Evolutionary conservation across 2,329 filamentous ascomycete species (phyloP).

Genomic region (Alternaria alternata): DNA sequence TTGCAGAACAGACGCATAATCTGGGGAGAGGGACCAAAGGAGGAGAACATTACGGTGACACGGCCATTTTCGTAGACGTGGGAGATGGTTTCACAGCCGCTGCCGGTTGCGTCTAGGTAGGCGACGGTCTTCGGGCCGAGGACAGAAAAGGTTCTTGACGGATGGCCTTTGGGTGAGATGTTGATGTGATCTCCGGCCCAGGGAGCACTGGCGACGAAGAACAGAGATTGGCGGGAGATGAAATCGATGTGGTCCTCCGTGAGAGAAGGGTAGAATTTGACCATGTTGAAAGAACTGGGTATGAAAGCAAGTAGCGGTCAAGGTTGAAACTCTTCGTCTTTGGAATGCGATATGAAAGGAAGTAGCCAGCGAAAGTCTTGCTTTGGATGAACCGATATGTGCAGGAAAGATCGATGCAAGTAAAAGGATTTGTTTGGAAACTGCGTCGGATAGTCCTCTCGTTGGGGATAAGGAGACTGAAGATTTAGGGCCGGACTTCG

Average conservation of each 20-base stretch:
- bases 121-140: slow-evolving; percentile 66
- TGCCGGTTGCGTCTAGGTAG: slow-evolving; percentile 78
- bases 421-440: not conserved
- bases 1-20: slow-evolving; percentile 72
- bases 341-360: not conserved
- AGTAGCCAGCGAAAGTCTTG: not conserved
- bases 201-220: slow-evolving; percentile 78
- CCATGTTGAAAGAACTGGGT: slow-evolving; percentile 56
- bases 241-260: slow-evolving; percentile 66
- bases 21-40: slow-evolving; percentile 66
- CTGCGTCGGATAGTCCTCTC: not conserved
- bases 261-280: slow-evolving; percentile 66
- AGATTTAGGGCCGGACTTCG: not conserved
- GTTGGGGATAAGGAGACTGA: not conserved
- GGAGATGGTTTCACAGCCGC: slow-evolving; percentile 77
- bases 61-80: slow-evolving; percentile 81
- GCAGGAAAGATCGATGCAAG: not conserved
- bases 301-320: slow-evolving; percentile 10
- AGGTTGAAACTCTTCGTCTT: not conserved
- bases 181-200: slow-evolving; percentile 75
- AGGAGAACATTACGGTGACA: slow-evolving; percentile 77
- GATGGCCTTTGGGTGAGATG: slow-evolving; percentile 76
- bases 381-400: not conserved
- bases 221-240: slow-evolving; percentile 73
- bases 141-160: slow-evolving; percentile 68